Evolutionary conservation across 768 basidiomycete genomes (phyloP), one percentile per base, ranked within the genome.

Genomic region (Calocybe cyanea): DNA sequence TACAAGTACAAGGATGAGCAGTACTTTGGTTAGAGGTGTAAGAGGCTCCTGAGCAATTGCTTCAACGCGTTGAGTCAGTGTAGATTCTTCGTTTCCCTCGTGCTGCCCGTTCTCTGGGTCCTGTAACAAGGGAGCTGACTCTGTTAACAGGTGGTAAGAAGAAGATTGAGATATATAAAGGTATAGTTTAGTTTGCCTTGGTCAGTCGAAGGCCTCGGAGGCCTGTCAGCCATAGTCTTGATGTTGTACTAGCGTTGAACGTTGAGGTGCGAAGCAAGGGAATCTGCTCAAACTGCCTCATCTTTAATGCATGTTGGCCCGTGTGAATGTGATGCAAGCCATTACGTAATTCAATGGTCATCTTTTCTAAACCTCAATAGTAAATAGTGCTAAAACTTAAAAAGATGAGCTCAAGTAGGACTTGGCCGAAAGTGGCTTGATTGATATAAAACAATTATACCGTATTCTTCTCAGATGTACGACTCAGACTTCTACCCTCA

Each of bases 1-100:
- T 20, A 87, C 63, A 49, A 98, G 76, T 0, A 80, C 77, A 37
- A 88, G 70, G 15, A 84, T 71, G 9, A 92, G 80, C 1, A 98
- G 81, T 41, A 91, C 70, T 69, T 91, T 87, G 40, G 91, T 84
- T 50, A 96, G 76, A 17, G 85, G 74, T 0, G 92, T 91, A 28
- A 97, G 76, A 1, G 87, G 86, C 57, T 91, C 85, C 52, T 83
- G 81, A 3, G 81, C 77, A 47, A 81, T 69, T 9, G 76, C 64
- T 20, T 78, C 72, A 35, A 86, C 57, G 33, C 68, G 77, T 51
- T 80, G 67, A 34, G 70, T 49, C 43, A 80, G 63, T 1, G 73
- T 64, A 30, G 65, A 37, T 21, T 53, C 55, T 38, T 49, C 38
- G 15, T 1, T 47, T n/a, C 53, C 54, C 51, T 53, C 38, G n/a